Evolutionary conservation across 176 grass and related monocot genomes (phyloP).

Genomic region (Panicum miliaceum): DNA sequence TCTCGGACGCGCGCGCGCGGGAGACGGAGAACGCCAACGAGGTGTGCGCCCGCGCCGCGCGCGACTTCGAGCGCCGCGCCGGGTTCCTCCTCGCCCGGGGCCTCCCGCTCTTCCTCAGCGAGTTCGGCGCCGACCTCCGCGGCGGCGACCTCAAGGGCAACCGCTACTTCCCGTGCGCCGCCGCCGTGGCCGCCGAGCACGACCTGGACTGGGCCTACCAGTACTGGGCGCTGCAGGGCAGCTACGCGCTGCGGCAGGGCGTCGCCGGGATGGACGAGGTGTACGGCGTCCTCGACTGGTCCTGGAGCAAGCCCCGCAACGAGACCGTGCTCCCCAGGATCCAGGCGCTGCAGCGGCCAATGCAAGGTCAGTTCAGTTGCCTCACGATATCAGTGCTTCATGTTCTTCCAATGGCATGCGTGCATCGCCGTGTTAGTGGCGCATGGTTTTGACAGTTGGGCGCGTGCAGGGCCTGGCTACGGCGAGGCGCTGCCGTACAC

Average conservation of each 20-base stretch:
- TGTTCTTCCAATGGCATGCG: too few relatives aligned
- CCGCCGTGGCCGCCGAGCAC: slow-evolving; percentile 49
- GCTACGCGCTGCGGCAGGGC: slow-evolving; percentile 72
- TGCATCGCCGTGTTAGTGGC: neutral
- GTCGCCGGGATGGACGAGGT: slow-evolving; percentile 49
- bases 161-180: slow-evolving; percentile 51
- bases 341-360: slow-evolving; percentile 55
- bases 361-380: slow-evolving; percentile 38
- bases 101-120: slow-evolving; percentile 68
- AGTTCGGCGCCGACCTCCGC: slow-evolving; percentile 64
- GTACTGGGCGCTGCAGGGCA: slow-evolving; percentile 75
- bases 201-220: slow-evolving; percentile 83
- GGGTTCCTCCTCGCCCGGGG: slow-evolving; percentile 58
- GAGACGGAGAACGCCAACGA: slow-evolving; percentile 51
- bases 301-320: slow-evolving; percentile 57
- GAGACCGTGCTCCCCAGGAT: slow-evolving; percentile 37
- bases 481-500: slow-evolving; percentile 39
- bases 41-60: slow-evolving; percentile 54
- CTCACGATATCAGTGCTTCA: too few relatives aligned
- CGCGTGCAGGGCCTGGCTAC: slow-evolving; percentile 55
- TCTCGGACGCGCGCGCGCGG: slow-evolving; percentile 61
- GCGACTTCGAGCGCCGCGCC: slow-evolving; percentile 37
- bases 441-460: neutral
- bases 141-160: slow-evolving; percentile 52
- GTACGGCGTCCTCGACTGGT: slow-evolving; percentile 65